phyloP scores from a whole-genome alignment of 2,329 filamentous ascomycete genomes.

The Paraphoma chrysanthemicola region DNA sequence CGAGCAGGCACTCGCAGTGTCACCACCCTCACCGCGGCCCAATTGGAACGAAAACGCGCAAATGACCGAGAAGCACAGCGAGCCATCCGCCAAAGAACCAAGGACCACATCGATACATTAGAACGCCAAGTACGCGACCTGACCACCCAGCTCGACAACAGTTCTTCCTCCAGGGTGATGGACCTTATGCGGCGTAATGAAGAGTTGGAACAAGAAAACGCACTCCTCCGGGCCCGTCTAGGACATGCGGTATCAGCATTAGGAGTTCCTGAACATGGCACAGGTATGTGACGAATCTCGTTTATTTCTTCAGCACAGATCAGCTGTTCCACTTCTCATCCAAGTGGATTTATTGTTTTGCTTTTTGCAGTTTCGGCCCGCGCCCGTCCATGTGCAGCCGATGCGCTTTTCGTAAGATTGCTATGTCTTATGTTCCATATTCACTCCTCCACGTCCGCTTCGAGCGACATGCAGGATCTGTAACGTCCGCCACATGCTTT shows the following conservation, averaged over 20 bases:
- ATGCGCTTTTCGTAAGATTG: constrained; percentile 24
- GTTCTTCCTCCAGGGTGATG: constrained; percentile 55
- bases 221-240: constrained; percentile 59
- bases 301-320: constrained; percentile 29
- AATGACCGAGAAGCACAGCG: constrained; percentile 68
- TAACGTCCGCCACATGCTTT: constrained; percentile 19
- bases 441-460: constrained; percentile 21
- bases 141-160: constrained; percentile 55
- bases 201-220: constrained; percentile 62
- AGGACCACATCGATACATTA: constrained; percentile 65
- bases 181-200: constrained; percentile 61
- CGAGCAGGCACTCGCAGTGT: constrained; percentile 65
- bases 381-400: constrained; percentile 31
- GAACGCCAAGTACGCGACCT: constrained; percentile 62
- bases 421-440: constrained; percentile 13
- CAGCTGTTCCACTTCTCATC: constrained; percentile 25
- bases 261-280: constrained; percentile 43
- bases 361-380: constrained; percentile 36
- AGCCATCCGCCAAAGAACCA: constrained; percentile 65
- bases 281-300: constrained; percentile 42
- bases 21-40: constrained; percentile 63
- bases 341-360: constrained; percentile 23
- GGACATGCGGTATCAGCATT: constrained; percentile 52
- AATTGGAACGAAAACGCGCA: constrained; percentile 65
- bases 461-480: constrained; percentile 35